Base-by-base conservation (phyloP, 257 asterid genomes). In the Lycium ferocissimum region DNA sequence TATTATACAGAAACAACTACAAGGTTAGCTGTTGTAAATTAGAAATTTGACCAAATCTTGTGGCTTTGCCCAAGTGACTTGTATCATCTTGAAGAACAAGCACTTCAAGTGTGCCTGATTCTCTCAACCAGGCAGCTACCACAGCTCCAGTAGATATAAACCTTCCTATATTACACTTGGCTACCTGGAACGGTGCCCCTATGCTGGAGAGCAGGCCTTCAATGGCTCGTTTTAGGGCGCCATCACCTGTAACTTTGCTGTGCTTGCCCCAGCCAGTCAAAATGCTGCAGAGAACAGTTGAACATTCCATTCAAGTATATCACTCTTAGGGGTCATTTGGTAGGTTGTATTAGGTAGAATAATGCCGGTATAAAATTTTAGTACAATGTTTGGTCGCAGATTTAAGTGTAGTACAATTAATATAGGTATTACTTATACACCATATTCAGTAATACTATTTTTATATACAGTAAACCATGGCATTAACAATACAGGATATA, bases 191-290 rank as follows among this genome's bases (percentile, higher is more conserved):
- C 1, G 99, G 99, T 8, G 98, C 98, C 7, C 98, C 98, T 43
- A 96, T 93, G 95, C 93, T 91, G 6, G 79, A 71, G 17, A 96
- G 96, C 47, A 94, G 92, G 38, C 95, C 94, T 87, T 94, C 99
- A 17, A 96, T 83, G 0, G 93, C 81, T 9, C 97, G 93, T 88
- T 96, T 96, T 22, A 96, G 92, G 0, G 97, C 91, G 8, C 98
- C 94, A 63, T 93, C 98, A 18, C 99, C 98, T 47, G 94, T 95
- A 35, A 94, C 91, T 84, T 96, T 96, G 94, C 99, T 96, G 92
- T 96, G 99, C 90, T 96, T 96, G 57, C 99, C 99, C 99, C 99
- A 96, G 59, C 99, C 99, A 1, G 99, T 96, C 88, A 94, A 90
- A 75, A 96, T 96, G 92, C 99, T 96, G 96, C 65, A 38, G 35